Base-by-base conservation (phyloP, 1,284 basidiomycete species). In the Ceratorhiza oryzae-sativae region DNA sequence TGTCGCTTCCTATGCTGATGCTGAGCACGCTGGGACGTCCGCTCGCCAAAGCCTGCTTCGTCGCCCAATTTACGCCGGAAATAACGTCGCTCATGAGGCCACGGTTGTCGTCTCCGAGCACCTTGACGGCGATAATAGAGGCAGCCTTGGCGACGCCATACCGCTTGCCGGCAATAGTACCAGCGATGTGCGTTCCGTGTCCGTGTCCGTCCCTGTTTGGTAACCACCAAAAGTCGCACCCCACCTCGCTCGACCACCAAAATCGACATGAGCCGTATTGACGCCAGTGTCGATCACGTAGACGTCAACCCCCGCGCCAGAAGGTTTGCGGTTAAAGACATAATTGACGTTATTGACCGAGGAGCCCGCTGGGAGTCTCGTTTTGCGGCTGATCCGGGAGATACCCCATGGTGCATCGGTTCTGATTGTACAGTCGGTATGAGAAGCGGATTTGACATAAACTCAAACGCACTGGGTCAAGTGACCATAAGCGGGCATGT, bases 61-160 rank as follows among this genome's bases (percentile, higher is more conserved):
- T 46, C 23, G 62, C 71, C 56, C 70, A 67, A 30, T 74, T 46
- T 18, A 76, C 68, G 3, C 71, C 75, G 9, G 74, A 46, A 48
- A 76, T 73, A 49, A 74, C 51, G 46, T 74, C 74, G 25, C 92
- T 91, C 94, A 97, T 98, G 73, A 90, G 87, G 18, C 97, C 97
- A 73, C 90, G 92, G 56, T 97, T 97, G 77, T 95, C 92, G 62
- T 91, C 89, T 30, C 95, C 94, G 62, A 99, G 88, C 20, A 99
- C 97, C 87, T 99, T 99, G 83, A 99, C 97, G 62, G 97, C 97
- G 76, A 95, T 88, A 75, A 99, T 86, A 73, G 92, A 87, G 58
- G 95, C 96, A 76, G 87, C 87, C 88, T 98, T 99, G 72, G 97
- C 96, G 53, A 99, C 95, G 83, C 97, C 97, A 78, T 93, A 97